phyloP scores from a whole-genome alignment of 202 grass and related monocot species.

The Cymbopogon flexuosus region DNA sequence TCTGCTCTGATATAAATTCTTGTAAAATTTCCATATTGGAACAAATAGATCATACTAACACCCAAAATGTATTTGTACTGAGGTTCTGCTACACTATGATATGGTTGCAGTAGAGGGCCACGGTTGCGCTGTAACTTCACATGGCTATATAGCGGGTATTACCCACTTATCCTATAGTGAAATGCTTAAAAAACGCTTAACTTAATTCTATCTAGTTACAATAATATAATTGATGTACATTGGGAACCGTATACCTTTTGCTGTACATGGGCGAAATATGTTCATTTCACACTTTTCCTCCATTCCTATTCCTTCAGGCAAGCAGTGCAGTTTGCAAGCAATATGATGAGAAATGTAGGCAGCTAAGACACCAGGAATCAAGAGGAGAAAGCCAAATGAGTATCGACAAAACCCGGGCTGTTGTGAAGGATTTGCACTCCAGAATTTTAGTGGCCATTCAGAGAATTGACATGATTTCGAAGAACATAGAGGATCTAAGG shows the following conservation, averaged over 20 bases:
- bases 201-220: background rate
- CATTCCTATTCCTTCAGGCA: constrained; percentile 50
- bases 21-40: background rate
- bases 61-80: constrained; percentile 20
- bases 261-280: background rate
- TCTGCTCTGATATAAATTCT: constrained; percentile 5
- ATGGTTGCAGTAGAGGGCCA: background rate
- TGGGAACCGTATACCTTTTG: background rate
- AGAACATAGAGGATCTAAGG: constrained; percentile 84
- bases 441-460: constrained; percentile 89
- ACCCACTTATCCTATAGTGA: background rate
- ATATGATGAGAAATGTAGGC: constrained; percentile 81
- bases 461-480: constrained; percentile 88
- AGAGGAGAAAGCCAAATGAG: constrained; percentile 59
- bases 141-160: background rate
- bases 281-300: background rate
- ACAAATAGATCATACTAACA: constrained; percentile 3
- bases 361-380: constrained; percentile 63
- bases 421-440: constrained; percentile 28
- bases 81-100: background rate
- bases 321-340: constrained; percentile 62
- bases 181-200: background rate
- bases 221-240: background rate
- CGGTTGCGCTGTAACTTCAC: background rate
- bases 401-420: constrained; percentile 55